Conservation (phyloP, 1,284 basidiomycete genomes). For the Boletus hoseneyae region DNA sequence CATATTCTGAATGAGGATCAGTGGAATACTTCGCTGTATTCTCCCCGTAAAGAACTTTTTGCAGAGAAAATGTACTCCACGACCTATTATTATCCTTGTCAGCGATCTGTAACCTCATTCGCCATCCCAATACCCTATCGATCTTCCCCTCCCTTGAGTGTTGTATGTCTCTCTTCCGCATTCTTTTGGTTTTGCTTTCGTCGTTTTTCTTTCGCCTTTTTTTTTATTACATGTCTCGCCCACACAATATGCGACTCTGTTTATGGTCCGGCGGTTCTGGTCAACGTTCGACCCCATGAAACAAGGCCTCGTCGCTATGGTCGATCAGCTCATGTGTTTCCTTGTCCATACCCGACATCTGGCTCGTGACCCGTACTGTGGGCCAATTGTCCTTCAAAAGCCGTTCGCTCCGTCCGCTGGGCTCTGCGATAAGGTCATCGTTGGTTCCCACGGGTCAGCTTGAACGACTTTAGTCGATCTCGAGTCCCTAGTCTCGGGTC, state of each 20-base stretch:
- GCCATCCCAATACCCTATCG: slow-evolving; percentile 18
- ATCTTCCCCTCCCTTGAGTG: slow-evolving; percentile 5
- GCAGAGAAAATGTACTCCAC: slow-evolving; percentile 35
- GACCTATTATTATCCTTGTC: slow-evolving; percentile 31
- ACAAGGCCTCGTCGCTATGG: slow-evolving; percentile 3
- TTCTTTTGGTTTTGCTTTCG: slow-evolving; percentile 30
- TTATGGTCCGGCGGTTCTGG: slow-evolving; percentile 15
- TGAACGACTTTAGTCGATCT: no score
- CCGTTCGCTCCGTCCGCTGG: no score
- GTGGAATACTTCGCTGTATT: slow-evolving; percentile 17
- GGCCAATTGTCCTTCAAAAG: background rate
- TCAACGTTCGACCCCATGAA: slow-evolving; percentile 4
- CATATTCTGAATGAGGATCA: slow-evolving; percentile 13
- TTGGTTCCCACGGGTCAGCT: no score
- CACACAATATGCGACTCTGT: slow-evolving; percentile 10
- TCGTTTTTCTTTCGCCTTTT: background rate
- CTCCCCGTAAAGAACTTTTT: slow-evolving; percentile 14
- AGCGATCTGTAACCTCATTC: slow-evolving; percentile 25
- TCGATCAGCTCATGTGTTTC: slow-evolving; percentile 6
- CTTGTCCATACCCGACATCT: slow-evolving; percentile 19
- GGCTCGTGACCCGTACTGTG: background rate
- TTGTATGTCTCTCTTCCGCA: slow-evolving; percentile 20
- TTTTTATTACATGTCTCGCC: slow-evolving; percentile 12
- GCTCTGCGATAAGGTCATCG: no score
- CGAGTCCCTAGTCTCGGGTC: no score